phyloP scores from a whole-genome alignment of 768 basidiomycete genomes.

The Trametes cubensis region DNA sequence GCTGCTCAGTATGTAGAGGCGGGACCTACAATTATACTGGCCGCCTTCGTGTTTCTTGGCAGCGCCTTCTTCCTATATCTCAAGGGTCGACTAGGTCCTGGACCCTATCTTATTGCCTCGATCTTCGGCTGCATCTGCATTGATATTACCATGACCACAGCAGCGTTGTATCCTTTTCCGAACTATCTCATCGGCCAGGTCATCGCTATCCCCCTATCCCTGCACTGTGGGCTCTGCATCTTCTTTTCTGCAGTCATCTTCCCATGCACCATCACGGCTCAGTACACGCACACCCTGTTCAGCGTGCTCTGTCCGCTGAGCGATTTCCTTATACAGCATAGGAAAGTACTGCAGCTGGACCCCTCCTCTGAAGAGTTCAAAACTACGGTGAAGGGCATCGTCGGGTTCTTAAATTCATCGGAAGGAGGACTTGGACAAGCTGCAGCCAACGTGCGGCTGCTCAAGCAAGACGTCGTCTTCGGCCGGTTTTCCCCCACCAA shows the following conservation, averaged over 20 bases:
- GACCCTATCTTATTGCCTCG: constrained; percentile 59
- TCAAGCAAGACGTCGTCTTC: constrained; percentile 62
- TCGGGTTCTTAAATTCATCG: constrained; percentile 37
- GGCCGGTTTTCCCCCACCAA: constrained; percentile 61
- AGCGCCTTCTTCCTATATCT: constrained; percentile 59
- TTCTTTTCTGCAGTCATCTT: constrained; percentile 57
- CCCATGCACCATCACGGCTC: constrained; percentile 61
- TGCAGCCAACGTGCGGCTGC: constrained; percentile 52
- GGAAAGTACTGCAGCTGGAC: constrained; percentile 45
- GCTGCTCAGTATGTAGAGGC: constrained; percentile 61
- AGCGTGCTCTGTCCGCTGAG: constrained; percentile 52
- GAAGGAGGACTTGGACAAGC: constrained; percentile 58
- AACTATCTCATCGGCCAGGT: constrained; percentile 60
- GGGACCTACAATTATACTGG: constrained; percentile 59
- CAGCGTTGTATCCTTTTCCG: constrained; percentile 65
- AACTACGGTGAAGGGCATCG: constrained; percentile 39
- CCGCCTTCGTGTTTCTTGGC: constrained; percentile 65
- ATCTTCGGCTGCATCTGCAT: constrained; percentile 60
- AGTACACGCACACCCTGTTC: constrained; percentile 55
- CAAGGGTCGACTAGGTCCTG: constrained; percentile 61
- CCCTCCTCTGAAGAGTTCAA: constrained; percentile 46
- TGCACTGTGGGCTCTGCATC: constrained; percentile 63
- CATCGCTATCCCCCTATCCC: constrained; percentile 57
- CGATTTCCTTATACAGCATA: constrained; percentile 49
- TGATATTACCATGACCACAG: constrained; percentile 64